These are phyloP conservation scores for Rhodotorula glutinis DNA, from an alignment of 1,284 basidiomycete species.

Conservation along the genomic window DNA sequence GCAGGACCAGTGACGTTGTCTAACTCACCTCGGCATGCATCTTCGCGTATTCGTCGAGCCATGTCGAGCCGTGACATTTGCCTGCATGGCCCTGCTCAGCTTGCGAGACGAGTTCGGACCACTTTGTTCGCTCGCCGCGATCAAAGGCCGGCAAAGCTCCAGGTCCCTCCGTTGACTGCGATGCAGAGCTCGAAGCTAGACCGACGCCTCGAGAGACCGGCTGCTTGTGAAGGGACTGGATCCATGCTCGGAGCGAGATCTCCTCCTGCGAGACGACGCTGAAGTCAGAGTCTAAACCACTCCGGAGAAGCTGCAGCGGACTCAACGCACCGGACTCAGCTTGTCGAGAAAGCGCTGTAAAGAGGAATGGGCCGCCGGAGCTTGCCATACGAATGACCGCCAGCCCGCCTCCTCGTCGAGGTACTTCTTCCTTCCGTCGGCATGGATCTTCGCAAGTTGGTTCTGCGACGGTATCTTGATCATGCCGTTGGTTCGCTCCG, in stretches of 20 bases:
- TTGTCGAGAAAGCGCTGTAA: conserved; percentile 7
- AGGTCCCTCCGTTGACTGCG: neutral
- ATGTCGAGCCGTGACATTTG: conserved; percentile 21
- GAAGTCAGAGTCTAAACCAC: too few relatives aligned
- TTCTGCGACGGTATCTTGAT: conserved; percentile 21
- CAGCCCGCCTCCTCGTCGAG: conserved; percentile 9
- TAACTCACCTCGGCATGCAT: conserved; percentile 19
- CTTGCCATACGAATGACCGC: conserved; percentile 24
- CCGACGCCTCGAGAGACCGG: conserved; percentile 12
- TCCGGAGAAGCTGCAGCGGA: too few relatives aligned
- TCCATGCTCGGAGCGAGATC: conserved; percentile 18
- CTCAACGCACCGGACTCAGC: conserved; percentile 14
- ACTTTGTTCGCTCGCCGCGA: conserved; percentile 20
- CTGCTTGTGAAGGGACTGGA: conserved; percentile 11
- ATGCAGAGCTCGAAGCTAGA: neutral
- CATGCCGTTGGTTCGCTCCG: conserved; percentile 16
- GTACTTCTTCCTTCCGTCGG: conserved; percentile 16
- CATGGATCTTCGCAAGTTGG: conserved; percentile 15
- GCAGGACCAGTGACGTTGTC: neutral
- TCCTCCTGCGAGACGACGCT: conserved; percentile 9
- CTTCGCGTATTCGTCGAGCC: conserved; percentile 16
- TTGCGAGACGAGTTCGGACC: conserved; percentile 12
- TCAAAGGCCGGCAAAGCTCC: conserved; percentile 12
- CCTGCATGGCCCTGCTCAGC: conserved; percentile 21
- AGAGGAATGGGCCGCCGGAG: conserved; percentile 11